Conservation (phyloP, 176 grass and related monocot species). For the Aegilops sharonensis region DNA sequence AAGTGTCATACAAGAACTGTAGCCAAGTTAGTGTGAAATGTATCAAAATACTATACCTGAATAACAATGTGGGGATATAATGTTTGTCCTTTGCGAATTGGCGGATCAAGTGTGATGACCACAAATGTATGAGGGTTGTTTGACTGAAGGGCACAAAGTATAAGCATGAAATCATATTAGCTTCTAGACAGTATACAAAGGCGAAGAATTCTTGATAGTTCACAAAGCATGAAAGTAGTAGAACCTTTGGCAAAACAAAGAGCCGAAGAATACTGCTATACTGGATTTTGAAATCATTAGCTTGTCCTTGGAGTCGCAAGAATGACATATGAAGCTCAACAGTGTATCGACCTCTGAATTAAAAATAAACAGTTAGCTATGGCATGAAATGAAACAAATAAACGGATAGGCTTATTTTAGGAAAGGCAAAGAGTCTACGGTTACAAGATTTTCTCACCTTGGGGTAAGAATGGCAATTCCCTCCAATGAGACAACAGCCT, state of each 20-base stretch:
- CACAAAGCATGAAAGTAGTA: slow-evolving; percentile 24
- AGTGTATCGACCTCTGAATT: slow-evolving; percentile 76
- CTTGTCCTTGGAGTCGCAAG: slow-evolving; percentile 86
- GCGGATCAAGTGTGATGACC: slow-evolving; percentile 90
- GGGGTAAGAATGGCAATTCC: slow-evolving; percentile 96
- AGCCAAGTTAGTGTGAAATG: slow-evolving; percentile 28
- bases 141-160: slow-evolving; percentile 51
- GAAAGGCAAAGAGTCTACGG: neutral
- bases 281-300: slow-evolving; percentile 99
- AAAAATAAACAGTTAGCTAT: slow-evolving; percentile 10
- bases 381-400: slow-evolving; percentile 18
- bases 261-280: slow-evolving; percentile 91
- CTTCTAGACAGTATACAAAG: neutral
- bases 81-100: slow-evolving; percentile 95
- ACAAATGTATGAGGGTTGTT: slow-evolving; percentile 97
- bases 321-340: slow-evolving; percentile 91
- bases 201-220: neutral
- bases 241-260: slow-evolving; percentile 91
- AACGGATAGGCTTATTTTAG: neutral
- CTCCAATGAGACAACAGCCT: slow-evolving; percentile 83
- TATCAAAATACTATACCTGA: slow-evolving; percentile 55
- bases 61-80: slow-evolving; percentile 98
- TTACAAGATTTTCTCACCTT: slow-evolving; percentile 48
- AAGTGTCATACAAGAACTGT: slow-evolving; percentile 3
- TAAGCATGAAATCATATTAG: slow-evolving; percentile 35